phyloP scores from a whole-genome alignment of 768 basidiomycete species.

The Boletus fagicola region DNA sequence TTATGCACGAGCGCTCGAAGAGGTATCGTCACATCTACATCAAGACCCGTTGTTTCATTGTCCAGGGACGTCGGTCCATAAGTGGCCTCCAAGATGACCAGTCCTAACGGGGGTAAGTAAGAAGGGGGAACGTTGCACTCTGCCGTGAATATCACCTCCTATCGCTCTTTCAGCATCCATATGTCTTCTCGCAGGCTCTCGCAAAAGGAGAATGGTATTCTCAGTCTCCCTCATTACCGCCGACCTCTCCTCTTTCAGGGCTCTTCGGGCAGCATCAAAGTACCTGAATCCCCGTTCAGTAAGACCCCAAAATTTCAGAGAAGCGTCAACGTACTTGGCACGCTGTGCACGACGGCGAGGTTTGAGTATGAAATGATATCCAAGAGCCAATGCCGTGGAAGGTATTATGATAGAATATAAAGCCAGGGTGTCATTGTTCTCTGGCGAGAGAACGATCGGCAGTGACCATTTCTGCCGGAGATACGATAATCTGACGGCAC shows the following conservation, averaged over 20 bases:
- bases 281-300: conserved; percentile 44
- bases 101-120: conserved; percentile 44
- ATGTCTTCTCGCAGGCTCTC: conserved; percentile 64
- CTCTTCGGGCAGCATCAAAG: conserved; percentile 61
- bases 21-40: conserved; percentile 76
- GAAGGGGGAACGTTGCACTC: conserved; percentile 6
- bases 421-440: conserved; percentile 46
- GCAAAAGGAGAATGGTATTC: conserved; percentile 60
- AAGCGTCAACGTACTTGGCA: conserved; percentile 42
- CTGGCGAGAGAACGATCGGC: conserved; percentile 56
- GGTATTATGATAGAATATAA: conserved; percentile 55
- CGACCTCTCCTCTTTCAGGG: conserved; percentile 61
- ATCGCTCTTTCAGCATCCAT: conserved; percentile 60
- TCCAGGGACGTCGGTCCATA: conserved; percentile 61
- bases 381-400: conserved; percentile 48
- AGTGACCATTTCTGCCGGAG: conserved; percentile 55
- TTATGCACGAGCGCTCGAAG: conserved; percentile 78
- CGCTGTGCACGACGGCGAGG: conserved; percentile 54
- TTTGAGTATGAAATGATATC: conserved; percentile 57
- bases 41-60: conserved; percentile 51
- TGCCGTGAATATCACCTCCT: conserved; percentile 50
- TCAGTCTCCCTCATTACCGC: conserved; percentile 62
- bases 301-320: conserved; percentile 11
- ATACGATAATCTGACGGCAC: conserved; percentile 46
- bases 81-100: conserved; percentile 72